phyloP scores from a whole-genome alignment of 2,329 filamentous ascomycete genomes.

The Coleophoma eucalyptorum region DNA sequence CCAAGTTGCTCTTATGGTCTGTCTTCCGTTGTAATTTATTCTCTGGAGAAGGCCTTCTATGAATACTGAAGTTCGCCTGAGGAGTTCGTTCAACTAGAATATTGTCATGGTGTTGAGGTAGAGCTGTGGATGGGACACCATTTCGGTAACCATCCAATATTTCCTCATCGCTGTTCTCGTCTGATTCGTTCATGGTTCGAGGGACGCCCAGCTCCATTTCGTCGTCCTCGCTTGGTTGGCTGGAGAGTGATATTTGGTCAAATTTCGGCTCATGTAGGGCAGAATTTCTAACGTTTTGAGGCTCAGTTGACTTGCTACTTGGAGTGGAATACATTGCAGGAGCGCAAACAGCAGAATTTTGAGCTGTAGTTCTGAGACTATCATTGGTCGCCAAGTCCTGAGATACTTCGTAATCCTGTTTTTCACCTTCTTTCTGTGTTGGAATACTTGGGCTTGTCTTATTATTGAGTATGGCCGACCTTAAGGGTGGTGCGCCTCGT shows the following conservation, averaged over 20 bases:
- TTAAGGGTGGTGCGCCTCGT: too few relatives aligned
- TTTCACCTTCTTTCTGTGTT: too few relatives aligned
- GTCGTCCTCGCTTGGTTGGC: conserved; percentile 13
- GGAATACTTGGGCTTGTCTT: too few relatives aligned
- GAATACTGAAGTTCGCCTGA: background rate
- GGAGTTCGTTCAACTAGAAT: conserved; percentile 24
- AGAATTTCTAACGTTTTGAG: too few relatives aligned
- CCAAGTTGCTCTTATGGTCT: background rate
- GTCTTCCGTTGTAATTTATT: background rate
- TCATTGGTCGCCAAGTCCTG: too few relatives aligned
- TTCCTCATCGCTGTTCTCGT: conserved; percentile 7
- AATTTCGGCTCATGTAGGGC: too few relatives aligned
- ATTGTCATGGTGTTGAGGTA: background rate
- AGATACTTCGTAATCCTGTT: too few relatives aligned
- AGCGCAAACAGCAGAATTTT: too few relatives aligned
- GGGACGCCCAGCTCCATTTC: conserved; percentile 20
- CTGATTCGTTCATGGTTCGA: conserved; percentile 17
- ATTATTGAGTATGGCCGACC: too few relatives aligned
- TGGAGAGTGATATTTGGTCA: background rate
- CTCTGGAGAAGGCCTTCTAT: background rate
- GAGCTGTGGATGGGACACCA: conserved; percentile 12
- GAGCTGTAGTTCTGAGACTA: too few relatives aligned
- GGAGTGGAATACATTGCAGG: too few relatives aligned
- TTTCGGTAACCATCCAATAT: background rate
- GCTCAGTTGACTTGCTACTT: too few relatives aligned